These are phyloP conservation scores for Aspergillus aculeatinus DNA, from an alignment of 2,329 filamentous ascomycete genomes.

Conservation along the genomic window DNA sequence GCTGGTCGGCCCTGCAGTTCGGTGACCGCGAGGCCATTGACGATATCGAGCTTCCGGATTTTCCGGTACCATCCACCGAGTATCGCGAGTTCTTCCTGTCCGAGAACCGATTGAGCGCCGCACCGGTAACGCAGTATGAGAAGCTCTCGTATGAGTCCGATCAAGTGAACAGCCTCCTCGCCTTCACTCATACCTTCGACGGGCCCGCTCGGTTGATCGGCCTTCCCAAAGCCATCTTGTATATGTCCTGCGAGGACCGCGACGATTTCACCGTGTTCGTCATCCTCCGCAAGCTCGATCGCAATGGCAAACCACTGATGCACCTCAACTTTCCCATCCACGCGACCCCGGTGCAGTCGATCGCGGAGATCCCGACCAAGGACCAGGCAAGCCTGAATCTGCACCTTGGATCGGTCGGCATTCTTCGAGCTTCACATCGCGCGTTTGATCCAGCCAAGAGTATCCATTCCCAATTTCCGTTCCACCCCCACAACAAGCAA, in stretches of 20 bases:
- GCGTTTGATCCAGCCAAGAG: background rate
- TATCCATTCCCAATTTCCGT: slow-evolving; percentile 8
- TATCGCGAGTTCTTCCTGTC: slow-evolving; percentile 36
- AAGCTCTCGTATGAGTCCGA: slow-evolving; percentile 37
- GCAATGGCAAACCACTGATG: slow-evolving; percentile 41
- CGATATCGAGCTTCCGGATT: slow-evolving; percentile 35
- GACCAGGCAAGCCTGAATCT: slow-evolving; percentile 6
- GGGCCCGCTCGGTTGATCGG: slow-evolving; percentile 43
- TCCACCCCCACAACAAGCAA: slow-evolving; percentile 1
- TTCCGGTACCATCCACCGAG: slow-evolving; percentile 35
- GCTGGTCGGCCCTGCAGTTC: slow-evolving; percentile 44
- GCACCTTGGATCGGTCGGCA: slow-evolving; percentile 4
- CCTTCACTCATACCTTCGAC: slow-evolving; percentile 42
- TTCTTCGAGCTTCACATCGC: slow-evolving; percentile 5
- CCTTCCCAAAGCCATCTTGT: slow-evolving; percentile 45
- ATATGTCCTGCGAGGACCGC: slow-evolving; percentile 42
- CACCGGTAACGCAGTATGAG: background rate
- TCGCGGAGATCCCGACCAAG: background rate
- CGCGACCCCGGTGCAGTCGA: background rate
- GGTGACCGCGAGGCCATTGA: slow-evolving; percentile 30
- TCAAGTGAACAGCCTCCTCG: slow-evolving; percentile 7
- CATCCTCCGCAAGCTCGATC: slow-evolving; percentile 45
- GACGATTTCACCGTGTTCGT: slow-evolving; percentile 49
- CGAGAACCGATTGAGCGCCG: slow-evolving; percentile 11
- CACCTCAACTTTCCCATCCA: slow-evolving; percentile 27